Conservation (phyloP, 2,329 filamentous ascomycete species). For the Corynespora cassiicola region DNA sequence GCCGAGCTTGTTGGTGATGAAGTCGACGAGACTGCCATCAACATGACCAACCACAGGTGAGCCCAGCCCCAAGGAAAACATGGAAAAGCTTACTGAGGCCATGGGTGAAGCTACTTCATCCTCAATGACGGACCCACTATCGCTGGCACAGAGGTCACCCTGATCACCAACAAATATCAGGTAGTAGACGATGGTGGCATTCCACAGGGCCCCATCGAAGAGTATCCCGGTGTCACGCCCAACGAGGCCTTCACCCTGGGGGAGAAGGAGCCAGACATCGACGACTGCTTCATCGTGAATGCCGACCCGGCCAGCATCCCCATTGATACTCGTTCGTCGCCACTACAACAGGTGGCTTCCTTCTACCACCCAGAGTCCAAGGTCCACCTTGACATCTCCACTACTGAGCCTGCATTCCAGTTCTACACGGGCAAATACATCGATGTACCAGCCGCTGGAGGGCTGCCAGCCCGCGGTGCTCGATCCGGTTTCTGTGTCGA, state of each 20-base stretch:
- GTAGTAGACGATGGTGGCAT: slow-evolving; percentile 77
- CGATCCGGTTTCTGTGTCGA: slow-evolving; percentile 90
- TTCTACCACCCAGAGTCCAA: slow-evolving; percentile 77
- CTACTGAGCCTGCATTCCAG: slow-evolving; percentile 95
- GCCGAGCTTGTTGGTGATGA: slow-evolving; percentile 76
- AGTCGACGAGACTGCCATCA: slow-evolving; percentile 87
- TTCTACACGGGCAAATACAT: slow-evolving; percentile 93
- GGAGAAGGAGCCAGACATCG: slow-evolving; percentile 75
- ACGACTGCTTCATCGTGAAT: slow-evolving; percentile 88
- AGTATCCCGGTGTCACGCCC: slow-evolving; percentile 70
- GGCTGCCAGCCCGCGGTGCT: slow-evolving; percentile 67
- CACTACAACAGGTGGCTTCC: slow-evolving; percentile 71
- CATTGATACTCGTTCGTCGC: slow-evolving; percentile 59
- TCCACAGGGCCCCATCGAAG: slow-evolving; percentile 70
- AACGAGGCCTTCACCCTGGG: slow-evolving; percentile 75
- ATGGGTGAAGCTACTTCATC: slow-evolving; percentile 67
- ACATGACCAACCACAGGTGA: slow-evolving; percentile 94
- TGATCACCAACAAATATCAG: slow-evolving; percentile 70
- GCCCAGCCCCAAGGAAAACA: slow-evolving; percentile 21
- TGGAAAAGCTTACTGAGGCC: slow-evolving; percentile 2
- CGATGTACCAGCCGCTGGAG: slow-evolving; percentile 70
- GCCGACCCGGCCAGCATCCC: slow-evolving; percentile 61
- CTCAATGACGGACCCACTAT: slow-evolving; percentile 66
- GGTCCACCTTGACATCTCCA: slow-evolving; percentile 84
- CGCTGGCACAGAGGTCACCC: slow-evolving; percentile 65